Conservation (phyloP, 2,329 filamentous ascomycete genomes). For the Chrysoporthe puriensis region DNA sequence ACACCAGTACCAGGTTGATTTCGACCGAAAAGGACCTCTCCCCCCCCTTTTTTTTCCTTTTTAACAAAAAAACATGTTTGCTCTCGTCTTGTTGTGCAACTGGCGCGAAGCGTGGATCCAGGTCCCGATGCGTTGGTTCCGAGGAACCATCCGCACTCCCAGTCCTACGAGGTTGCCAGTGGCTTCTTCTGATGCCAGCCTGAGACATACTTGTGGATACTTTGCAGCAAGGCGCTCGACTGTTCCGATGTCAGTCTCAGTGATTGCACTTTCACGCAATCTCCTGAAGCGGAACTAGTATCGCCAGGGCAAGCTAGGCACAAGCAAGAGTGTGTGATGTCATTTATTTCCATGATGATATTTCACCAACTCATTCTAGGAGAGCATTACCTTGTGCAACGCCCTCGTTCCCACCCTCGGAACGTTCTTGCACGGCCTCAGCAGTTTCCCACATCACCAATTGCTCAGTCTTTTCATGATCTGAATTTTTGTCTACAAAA, state of each 20-base stretch:
- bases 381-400: not conserved
- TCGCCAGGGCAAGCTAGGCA: not conserved
- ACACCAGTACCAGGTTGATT: not conserved
- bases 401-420: not conserved
- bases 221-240: slow-evolving; percentile 1
- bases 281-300: slow-evolving; percentile 4
- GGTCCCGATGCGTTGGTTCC: slow-evolving; percentile 8
- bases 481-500: not conserved
- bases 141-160: not conserved
- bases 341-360: not conserved
- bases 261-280: too few relatives aligned
- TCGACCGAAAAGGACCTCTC: not conserved
- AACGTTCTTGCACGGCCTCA: not conserved
- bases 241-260: slow-evolving; percentile 2
- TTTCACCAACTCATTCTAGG: too few relatives aligned
- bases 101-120: not conserved
- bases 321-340: not conserved
- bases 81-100: not conserved
- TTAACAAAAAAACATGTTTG: not conserved
- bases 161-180: not conserved
- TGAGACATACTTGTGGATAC: slow-evolving; percentile 19
- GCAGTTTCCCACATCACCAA: not conserved
- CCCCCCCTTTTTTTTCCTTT: too few relatives aligned
- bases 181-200: slow-evolving; percentile 8
- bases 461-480: not conserved